Percentiles rank a stretch among this genome's conserved stretches.
Evolutionary conservation across 2,329 filamentous ascomycete genomes (phyloP).

Genomic region (Colletotrichum sp.): DNA sequence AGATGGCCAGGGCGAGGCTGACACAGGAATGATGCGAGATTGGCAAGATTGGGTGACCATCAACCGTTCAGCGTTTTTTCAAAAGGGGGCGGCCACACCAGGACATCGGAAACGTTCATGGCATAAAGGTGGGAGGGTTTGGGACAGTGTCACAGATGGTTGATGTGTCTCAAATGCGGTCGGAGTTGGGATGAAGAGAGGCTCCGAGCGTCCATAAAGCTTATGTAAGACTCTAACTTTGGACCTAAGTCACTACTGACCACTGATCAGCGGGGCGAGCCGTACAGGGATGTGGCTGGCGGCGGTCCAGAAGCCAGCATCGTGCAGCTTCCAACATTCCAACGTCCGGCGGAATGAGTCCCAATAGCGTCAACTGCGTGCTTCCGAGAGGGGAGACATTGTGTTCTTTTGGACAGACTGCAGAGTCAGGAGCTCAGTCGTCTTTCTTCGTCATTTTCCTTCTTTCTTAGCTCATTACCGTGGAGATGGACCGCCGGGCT

Average conservation of each 20-base stretch:
- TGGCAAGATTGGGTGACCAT: neutral
- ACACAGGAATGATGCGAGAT: conserved; percentile 14
- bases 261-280: neutral
- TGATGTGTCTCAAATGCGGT: conserved; percentile 17
- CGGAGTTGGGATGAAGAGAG: conserved; percentile 15
- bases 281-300: neutral
- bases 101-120: conserved; percentile 1
- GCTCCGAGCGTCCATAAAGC: conserved; percentile 15
- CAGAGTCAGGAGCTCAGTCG: neutral
- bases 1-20: conserved; percentile 1
- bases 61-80: neutral
- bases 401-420: neutral
- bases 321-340: neutral
- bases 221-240: conserved; percentile 6
- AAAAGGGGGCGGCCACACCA: neutral
- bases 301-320: neutral
- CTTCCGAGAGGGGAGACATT: neutral
- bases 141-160: conserved; percentile 17
- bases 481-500: neutral
- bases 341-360: neutral
- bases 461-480: neutral
- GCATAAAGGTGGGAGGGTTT: conserved; percentile 17
- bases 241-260: neutral
- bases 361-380: neutral
- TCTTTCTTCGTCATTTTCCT: neutral